Percentiles rank a stretch among this genome's conserved stretches.
Evolutionary conservation across 768 basidiomycete genomes (phyloP).

Genomic region (Suillus decipiens): DNA sequence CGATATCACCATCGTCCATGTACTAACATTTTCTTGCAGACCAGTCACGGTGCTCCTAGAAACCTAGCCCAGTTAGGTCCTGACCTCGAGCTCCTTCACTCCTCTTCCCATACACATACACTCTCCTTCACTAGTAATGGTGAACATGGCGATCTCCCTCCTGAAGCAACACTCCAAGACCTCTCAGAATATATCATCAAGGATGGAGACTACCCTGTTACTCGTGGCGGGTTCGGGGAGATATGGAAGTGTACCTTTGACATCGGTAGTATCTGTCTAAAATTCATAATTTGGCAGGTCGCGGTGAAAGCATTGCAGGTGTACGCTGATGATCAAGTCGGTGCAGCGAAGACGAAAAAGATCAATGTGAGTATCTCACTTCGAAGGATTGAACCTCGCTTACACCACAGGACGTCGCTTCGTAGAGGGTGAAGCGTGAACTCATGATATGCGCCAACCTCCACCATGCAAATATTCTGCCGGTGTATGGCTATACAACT

Average conservation of each 20-base stretch:
- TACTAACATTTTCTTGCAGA: no score
- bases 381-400: background rate
- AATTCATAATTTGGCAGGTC: background rate
- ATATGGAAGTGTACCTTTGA: constrained; percentile 4
- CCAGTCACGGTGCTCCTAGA: no score
- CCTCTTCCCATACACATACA: background rate
- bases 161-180: background rate
- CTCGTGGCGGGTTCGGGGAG: constrained; percentile 8
- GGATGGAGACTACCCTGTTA: background rate
- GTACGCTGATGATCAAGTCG: background rate
- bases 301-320: constrained; percentile 7
- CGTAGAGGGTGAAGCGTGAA: constrained; percentile 19
- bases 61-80: no score
- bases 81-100: no score
- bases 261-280: background rate
- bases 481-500: constrained; percentile 28
- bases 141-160: background rate
- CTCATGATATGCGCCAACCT: constrained; percentile 28
- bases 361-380: background rate
- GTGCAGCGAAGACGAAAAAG: constrained; percentile 5
- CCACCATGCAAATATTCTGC: constrained; percentile 30
- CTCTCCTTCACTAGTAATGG: background rate
- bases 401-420: constrained; percentile 9
- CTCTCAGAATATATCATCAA: background rate
- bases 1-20: no score